A percentile compares a stretch with the other conserved stretches of the same genome.
Evolutionary conservation across 148 eudicot genomes (phyloP).

Genomic region (Dianthus caryophyllus): DNA sequence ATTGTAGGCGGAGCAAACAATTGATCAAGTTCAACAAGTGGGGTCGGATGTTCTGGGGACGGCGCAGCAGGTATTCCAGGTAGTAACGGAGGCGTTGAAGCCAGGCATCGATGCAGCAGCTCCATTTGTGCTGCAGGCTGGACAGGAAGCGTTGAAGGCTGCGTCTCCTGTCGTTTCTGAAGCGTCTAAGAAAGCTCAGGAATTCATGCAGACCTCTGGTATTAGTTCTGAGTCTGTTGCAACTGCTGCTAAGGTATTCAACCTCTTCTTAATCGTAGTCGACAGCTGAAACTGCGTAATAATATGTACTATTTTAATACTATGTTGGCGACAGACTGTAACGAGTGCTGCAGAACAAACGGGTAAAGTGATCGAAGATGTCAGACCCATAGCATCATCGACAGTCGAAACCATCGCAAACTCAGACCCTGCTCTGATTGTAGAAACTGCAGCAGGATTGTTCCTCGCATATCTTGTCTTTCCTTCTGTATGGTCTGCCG

Average conservation of each 20-base stretch:
- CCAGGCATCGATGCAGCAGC: conserved; percentile 74
- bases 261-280: not conserved
- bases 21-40: conserved; percentile 73
- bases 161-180: conserved; percentile 77
- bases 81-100: conserved; percentile 47
- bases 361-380: conserved; percentile 61
- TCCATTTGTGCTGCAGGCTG: conserved; percentile 75
- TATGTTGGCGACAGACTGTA: conserved; percentile 61
- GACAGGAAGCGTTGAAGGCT: conserved; percentile 57
- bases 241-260: conserved; percentile 72
- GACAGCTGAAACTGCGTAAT: too few relatives aligned
- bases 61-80: conserved; percentile 46
- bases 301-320: too few relatives aligned
- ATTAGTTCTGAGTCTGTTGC: conserved; percentile 57
- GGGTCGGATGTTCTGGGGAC: conserved; percentile 47
- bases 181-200: conserved; percentile 82
- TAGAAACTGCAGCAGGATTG: conserved; percentile 60
- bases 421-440: conserved; percentile 61
- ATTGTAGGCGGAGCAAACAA: conserved; percentile 69
- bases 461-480: conserved; percentile 60
- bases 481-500: conserved; percentile 67
- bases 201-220: conserved; percentile 79
- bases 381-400: conserved; percentile 72
- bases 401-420: conserved; percentile 66
- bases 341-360: conserved; percentile 80